Conservation (phyloP, 192 early-diverging fungal species). For the Umbelopsis vinacea region DNA sequence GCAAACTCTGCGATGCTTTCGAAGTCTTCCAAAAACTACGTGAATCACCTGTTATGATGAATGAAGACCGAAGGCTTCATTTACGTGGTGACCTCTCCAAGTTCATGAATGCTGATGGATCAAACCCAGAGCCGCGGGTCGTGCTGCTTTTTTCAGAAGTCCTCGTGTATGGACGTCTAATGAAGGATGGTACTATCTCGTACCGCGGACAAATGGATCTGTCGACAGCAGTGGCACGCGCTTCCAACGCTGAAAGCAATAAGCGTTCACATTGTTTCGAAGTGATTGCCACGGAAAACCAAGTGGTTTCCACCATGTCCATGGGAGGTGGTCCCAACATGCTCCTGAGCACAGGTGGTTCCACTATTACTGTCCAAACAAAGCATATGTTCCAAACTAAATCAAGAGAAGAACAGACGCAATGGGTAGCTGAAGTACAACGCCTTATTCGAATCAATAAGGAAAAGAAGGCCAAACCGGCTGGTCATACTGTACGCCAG, state of each 20-base stretch:
- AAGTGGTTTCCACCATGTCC: conserved; percentile 1
- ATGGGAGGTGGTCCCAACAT: conserved; percentile 4
- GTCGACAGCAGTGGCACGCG: background rate
- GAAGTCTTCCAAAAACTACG: background rate
- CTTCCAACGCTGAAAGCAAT: background rate
- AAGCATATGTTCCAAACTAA: conserved; percentile 5
- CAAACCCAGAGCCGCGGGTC: background rate
- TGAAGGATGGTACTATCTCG: background rate
- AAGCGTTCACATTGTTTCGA: conserved; percentile 19
- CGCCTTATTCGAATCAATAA: background rate
- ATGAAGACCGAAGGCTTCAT: background rate
- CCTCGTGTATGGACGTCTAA: background rate
- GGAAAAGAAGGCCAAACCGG: background rate
- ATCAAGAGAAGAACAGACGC: conserved; percentile 5
- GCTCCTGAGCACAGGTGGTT: conserved; percentile 2
- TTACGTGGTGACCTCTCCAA: background rate
- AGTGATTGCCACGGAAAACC: background rate
- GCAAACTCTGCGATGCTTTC: conserved; percentile 8
- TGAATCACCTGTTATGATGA: background rate
- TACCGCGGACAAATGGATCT: conserved; percentile 13
- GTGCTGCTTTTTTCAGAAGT: background rate
- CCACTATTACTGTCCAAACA: background rate
- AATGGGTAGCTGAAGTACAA: conserved; percentile 1
- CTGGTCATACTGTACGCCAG: background rate
- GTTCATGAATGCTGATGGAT: background rate